Evolutionary conservation across 2,329 filamentous ascomycete species (phyloP), one percentile per base, ranked within the genome.

Genomic region (Whalleya microplaca): DNA sequence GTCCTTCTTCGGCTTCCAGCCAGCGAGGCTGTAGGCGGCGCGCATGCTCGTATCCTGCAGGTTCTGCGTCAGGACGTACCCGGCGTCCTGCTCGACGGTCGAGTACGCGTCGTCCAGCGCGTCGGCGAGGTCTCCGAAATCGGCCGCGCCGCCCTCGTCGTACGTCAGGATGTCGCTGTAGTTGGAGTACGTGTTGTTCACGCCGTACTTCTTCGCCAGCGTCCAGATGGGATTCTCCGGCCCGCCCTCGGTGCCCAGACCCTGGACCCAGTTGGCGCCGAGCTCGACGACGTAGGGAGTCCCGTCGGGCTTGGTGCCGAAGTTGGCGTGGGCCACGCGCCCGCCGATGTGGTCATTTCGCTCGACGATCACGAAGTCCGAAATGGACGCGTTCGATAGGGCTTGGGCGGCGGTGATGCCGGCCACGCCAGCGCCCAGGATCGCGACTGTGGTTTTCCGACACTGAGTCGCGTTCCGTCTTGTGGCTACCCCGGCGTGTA

Each of bases 371-470:
- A 89, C 51, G 56, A 90, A 89, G 56, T 90, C 85, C 0, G 77
- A 73, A 5, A 89, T 73, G 0, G 84, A 87, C 2, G 80, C 78
- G 51, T 89, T 87, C 3, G 77, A 71, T 5, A 90, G 70, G 2
- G 85, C 79, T 77, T 89, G 84, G 20, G 85, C 85, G 14, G 86
- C 84, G 12, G 85, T 83, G 41, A 89, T 83, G 5, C 86, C 86
- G 1, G 85, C 80, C 51, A 85, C 81, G 12, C 86, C 86, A 14
- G 80, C 86, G 32, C 86, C 86, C 40, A 80, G 70, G 23, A 80
- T 72, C 5, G 72, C 73, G 6, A 79, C 75, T 49, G 72, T 71
- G 1, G 76, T 77, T 55, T 68, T 69, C 20, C 65, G 68, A 51
- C 72, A 74, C 47, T 61, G 48, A 1, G 45, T 43, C 42, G 27